Conservation (phyloP, 2,329 filamentous ascomycete genomes). For the Monilinia laxa region DNA sequence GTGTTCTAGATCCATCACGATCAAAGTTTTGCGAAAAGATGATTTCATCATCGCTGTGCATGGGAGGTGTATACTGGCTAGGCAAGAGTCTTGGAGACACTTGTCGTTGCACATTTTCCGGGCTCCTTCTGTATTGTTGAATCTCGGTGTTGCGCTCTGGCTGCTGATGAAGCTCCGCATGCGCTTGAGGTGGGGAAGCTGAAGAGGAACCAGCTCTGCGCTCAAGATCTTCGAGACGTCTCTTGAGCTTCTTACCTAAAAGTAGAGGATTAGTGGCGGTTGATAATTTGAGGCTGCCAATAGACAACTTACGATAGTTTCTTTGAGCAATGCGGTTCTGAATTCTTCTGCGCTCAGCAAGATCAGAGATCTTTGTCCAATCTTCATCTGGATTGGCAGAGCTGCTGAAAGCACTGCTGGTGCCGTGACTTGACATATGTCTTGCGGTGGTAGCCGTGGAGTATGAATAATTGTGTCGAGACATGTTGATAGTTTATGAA, state of each 20-base stretch:
- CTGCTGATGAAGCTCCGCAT: constrained; percentile 47
- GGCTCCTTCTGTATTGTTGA: constrained; percentile 37
- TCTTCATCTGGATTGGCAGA: constrained; percentile 96
- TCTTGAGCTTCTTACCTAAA: constrained; percentile 88
- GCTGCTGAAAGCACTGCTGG: constrained; percentile 91
- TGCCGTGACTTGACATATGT: constrained; percentile 71
- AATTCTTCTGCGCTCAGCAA: constrained; percentile 89
- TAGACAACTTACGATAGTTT: constrained; percentile 78
- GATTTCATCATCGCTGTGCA: constrained; percentile 62
- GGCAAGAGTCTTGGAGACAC: constrained; percentile 46
- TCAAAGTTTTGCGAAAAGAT: constrained; percentile 66
- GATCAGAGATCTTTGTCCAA: constrained; percentile 98
- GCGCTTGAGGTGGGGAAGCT: constrained; percentile 55
- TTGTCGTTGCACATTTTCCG: constrained; percentile 42
- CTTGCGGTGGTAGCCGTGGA: constrained; percentile 44
- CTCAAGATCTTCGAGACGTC: constrained; percentile 81
- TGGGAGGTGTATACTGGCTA: constrained; percentile 61
- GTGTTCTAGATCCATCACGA: constrained; percentile 68
- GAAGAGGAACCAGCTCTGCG: constrained; percentile 67
- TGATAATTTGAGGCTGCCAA: constrained; percentile 11
- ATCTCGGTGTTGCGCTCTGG: constrained; percentile 34
- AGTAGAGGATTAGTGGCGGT: constrained; percentile 26
- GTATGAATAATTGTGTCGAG: constrained; percentile 39
- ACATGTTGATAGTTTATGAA: constrained; percentile 34
- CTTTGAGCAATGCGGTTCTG: constrained; percentile 97